These are phyloP conservation scores for Trichoderma simmonsii DNA, from an alignment of 2,329 filamentous ascomycete species.

Conservation along the genomic window DNA sequence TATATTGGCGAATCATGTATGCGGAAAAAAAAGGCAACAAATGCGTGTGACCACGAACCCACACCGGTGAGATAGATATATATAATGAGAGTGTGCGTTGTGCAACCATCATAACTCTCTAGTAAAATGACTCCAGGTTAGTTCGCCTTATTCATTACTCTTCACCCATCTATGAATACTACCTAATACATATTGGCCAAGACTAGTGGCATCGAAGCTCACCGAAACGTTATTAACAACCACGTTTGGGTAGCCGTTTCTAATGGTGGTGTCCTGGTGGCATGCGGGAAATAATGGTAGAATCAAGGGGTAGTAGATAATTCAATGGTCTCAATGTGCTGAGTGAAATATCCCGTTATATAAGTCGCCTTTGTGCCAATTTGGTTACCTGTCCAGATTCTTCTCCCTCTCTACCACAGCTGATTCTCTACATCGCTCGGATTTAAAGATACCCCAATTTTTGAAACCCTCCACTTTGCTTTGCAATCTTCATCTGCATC, in stretches of 20 bases:
- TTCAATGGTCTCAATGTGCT: not conserved
- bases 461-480: no score
- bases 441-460: no score
- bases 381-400: no score
- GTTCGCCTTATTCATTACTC: not conserved
- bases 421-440: no score
- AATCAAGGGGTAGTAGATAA: not conserved
- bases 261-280: not conserved
- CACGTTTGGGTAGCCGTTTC: not conserved
- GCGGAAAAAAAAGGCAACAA: not conserved
- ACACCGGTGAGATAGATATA: not conserved
- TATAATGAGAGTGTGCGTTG: not conserved
- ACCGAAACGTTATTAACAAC: not conserved
- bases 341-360: not conserved
- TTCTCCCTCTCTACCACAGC: no score
- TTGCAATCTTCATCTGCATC: no score
- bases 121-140: fast-evolving
- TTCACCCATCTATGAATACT: not conserved
- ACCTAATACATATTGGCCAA: not conserved
- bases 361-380: no score
- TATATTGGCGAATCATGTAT: not conserved
- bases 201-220: not conserved
- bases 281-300: no score
- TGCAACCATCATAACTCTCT: not conserved
- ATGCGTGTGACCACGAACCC: not conserved